Evolutionary conservation across 306 rosid genomes (phyloP).

Genomic region (Delonix regia): DNA sequence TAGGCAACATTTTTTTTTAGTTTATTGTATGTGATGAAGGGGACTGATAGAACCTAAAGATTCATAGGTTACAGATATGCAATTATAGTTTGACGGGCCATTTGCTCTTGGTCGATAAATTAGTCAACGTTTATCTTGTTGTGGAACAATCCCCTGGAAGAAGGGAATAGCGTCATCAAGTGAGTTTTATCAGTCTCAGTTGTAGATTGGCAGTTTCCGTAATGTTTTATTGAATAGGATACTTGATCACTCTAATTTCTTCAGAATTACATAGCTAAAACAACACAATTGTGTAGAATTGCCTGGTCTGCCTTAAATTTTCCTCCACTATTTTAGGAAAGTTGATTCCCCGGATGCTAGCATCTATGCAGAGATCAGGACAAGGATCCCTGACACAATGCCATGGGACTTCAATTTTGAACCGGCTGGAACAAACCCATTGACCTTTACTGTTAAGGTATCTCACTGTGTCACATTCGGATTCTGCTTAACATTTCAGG

Average conservation of each 20-base stretch:
- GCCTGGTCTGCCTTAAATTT: constrained; percentile 22
- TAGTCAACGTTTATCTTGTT: background rate
- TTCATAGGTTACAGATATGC: background rate
- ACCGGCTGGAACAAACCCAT: constrained; percentile 84
- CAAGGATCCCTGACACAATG: constrained; percentile 87
- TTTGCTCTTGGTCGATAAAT: background rate
- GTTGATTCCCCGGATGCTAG: constrained; percentile 77
- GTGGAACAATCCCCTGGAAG: background rate
- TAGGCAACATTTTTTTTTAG: background rate
- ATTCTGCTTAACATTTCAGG: background rate
- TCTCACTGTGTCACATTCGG: background rate
- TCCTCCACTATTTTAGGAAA: constrained; percentile 55
- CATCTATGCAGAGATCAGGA: constrained; percentile 92
- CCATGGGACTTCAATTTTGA: constrained; percentile 96
- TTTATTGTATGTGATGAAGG: background rate
- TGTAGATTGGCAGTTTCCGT: background rate
- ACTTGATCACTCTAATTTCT: constrained; percentile 17
- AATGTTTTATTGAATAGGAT: constrained; percentile 7
- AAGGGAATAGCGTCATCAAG: constrained; percentile 18
- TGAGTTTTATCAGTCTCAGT: constrained; percentile 10
- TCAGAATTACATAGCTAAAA: background rate
- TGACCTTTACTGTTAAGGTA: constrained; percentile 88
- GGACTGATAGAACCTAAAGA: background rate
- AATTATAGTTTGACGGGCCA: background rate
- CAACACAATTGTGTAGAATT: background rate